These are phyloP conservation scores for Posidonia oceanica DNA, from an alignment of 116 monocot species.

Conservation along the genomic window DNA sequence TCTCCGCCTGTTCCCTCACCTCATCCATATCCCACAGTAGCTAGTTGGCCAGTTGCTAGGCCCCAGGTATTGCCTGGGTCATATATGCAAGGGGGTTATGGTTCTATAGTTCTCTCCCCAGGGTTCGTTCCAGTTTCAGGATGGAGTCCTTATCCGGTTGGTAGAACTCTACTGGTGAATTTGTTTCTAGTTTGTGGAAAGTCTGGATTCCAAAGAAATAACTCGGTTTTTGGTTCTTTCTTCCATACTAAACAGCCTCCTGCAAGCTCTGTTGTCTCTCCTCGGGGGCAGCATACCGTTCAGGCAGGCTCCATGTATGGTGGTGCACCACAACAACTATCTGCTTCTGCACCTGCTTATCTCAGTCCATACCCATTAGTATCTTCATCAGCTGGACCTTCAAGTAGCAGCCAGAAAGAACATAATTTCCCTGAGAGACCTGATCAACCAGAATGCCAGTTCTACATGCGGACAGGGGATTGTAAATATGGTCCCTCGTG, in stretches of 20 bases:
- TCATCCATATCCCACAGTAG: constrained; percentile 32
- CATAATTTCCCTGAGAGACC: constrained; percentile 53
- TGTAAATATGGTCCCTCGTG: constrained; percentile 89
- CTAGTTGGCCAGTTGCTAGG: constrained; percentile 54
- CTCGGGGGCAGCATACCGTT: constrained; percentile 34
- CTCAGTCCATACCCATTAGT: constrained; percentile 20
- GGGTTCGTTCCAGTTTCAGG: constrained; percentile 17
- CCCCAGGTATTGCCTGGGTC: constrained; percentile 13
- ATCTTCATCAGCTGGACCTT: constrained; percentile 21
- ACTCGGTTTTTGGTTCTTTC: not conserved
- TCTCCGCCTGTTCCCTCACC: constrained; percentile 36
- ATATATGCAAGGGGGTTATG: constrained; percentile 20
- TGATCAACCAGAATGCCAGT: constrained; percentile 82
- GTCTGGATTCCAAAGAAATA: not conserved
- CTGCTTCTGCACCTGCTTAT: constrained; percentile 41
- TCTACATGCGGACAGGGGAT: constrained; percentile 72
- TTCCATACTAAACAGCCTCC: constrained; percentile 23
- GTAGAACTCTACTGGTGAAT: constrained; percentile 7
- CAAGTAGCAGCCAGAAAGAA: constrained; percentile 13
- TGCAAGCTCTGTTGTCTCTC: constrained; percentile 28
- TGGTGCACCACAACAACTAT: constrained; percentile 37
- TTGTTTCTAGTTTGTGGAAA: not conserved
- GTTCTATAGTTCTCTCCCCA: constrained; percentile 6
- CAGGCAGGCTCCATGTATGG: constrained; percentile 43
- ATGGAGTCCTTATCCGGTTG: constrained; percentile 22